Evolutionary conservation across 2,329 filamentous ascomycete species (phyloP).

Genomic region (Colletotrichum spinosum): DNA sequence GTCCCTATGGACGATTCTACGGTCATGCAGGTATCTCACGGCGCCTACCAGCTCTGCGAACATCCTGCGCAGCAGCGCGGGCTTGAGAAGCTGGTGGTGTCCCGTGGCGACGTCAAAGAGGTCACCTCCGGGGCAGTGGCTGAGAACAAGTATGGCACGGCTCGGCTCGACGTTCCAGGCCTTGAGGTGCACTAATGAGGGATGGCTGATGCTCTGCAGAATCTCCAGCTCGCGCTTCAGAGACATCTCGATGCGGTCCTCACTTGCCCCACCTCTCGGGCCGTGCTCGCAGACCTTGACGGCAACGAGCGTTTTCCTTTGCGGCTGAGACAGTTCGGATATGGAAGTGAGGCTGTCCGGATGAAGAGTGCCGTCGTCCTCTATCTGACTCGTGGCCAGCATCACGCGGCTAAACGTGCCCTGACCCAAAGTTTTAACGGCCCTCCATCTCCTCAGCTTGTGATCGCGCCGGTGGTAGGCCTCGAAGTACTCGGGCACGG

Average conservation of each 20-base stretch:
- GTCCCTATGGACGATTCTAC: conserved; percentile 93
- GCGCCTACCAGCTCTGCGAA: conserved; percentile 91
- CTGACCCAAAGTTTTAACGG: conserved; percentile 84
- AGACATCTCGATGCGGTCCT: conserved; percentile 92
- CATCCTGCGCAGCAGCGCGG: conserved; percentile 81
- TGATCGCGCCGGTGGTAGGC: conserved; percentile 74
- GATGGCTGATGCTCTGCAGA: conserved; percentile 87
- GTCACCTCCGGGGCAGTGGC: conserved; percentile 94
- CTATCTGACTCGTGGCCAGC: conserved; percentile 84
- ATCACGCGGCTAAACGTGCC: conserved; percentile 97
- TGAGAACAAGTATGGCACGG: conserved; percentile 86
- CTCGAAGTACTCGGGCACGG: conserved; percentile 73
- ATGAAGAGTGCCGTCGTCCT: conserved; percentile 55
- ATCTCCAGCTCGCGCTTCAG: conserved; percentile 96
- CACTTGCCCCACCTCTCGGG: conserved; percentile 90
- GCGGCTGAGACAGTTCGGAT: conserved; percentile 51
- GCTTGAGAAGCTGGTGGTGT: conserved; percentile 74
- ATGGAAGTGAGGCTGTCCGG: conserved; percentile 51
- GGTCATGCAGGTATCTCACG: conserved; percentile 84
- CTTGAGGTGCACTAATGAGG: conserved; percentile 90
- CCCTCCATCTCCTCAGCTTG: conserved; percentile 82
- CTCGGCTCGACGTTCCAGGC: conserved; percentile 89
- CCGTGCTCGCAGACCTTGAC: conserved; percentile 97
- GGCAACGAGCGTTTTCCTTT: conserved; percentile 87
- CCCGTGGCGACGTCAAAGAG: conserved; percentile 91